A percentile compares a stretch with the other conserved stretches of the same genome.
These are phyloP conservation scores for Botrytis galanthina DNA, from an alignment of 2,329 filamentous ascomycete genomes.

Conservation along the genomic window DNA sequence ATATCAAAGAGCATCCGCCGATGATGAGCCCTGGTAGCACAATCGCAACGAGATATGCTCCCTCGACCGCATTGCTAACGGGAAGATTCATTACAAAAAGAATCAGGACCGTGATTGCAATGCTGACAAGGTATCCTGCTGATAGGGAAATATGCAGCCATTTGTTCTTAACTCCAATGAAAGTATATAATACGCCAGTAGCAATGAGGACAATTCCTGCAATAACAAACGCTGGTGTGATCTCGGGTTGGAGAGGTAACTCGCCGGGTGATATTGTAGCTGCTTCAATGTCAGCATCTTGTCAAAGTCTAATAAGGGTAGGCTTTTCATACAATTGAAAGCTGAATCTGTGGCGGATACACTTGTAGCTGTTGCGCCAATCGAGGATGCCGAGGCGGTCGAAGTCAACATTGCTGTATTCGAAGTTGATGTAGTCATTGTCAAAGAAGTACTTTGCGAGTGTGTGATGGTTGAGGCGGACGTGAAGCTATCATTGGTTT, in stretches of 20 bases:
- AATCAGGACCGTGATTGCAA: constrained; percentile 79
- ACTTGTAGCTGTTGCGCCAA: constrained; percentile 4
- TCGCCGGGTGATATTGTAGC: constrained; percentile 42
- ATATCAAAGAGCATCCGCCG: constrained; percentile 72
- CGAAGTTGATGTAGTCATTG: constrained; percentile 1
- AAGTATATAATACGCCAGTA: constrained; percentile 65
- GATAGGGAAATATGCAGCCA: constrained; percentile 81
- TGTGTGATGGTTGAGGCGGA: neutral
- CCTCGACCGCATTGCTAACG: constrained; percentile 72
- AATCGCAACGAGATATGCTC: constrained; percentile 79
- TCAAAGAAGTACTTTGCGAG: constrained; percentile 2
- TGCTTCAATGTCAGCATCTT: constrained; percentile 22
- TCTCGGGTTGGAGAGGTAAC: constrained; percentile 68
- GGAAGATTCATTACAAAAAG: constrained; percentile 85
- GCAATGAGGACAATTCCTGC: constrained; percentile 73
- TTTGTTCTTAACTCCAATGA: constrained; percentile 80
- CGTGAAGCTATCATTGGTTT: neutral
- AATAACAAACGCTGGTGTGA: constrained; percentile 81
- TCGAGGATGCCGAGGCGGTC: neutral
- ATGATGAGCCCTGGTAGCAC: constrained; percentile 71
- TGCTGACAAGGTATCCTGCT: constrained; percentile 66
- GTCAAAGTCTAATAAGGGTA: neutral
- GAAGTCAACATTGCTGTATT: constrained; percentile 10
- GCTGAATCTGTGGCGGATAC: neutral
- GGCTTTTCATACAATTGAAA: constrained; percentile 15